Evolutionary conservation across 176 grass and related monocot genomes (phyloP).

Genomic region (Zoysia japonica): DNA sequence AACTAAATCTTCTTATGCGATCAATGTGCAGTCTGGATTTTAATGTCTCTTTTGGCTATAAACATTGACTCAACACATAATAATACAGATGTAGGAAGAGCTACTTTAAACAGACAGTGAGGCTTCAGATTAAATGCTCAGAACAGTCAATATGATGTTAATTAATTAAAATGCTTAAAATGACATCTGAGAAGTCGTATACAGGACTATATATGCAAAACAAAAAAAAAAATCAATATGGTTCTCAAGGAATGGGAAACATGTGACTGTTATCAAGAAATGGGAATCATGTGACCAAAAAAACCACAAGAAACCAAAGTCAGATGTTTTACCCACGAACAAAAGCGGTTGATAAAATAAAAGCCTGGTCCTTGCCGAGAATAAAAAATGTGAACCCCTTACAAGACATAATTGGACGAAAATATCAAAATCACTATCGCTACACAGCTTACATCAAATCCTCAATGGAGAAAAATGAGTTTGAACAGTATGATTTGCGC

Average conservation of each 20-base stretch:
- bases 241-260: not conserved
- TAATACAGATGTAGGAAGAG: too few species aligned
- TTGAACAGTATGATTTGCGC: too few species aligned
- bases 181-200: not conserved
- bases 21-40: not conserved
- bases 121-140: too few species aligned
- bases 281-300: too few species aligned
- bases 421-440: too few species aligned
- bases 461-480: not conserved
- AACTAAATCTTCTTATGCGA: not conserved
- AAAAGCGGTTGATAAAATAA: not conserved
- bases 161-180: constrained; percentile 15
- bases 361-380: too few species aligned
- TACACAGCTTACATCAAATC: too few species aligned
- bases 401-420: too few species aligned
- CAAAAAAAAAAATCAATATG: not conserved
- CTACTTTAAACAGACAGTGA: too few species aligned
- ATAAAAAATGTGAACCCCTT: too few species aligned
- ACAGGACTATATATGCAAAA: not conserved
- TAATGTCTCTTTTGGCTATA: not conserved
- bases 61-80: not conserved
- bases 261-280: too few species aligned
- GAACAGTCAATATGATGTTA: too few species aligned
- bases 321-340: not conserved
- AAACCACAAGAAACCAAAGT: not conserved